phyloP scores from a whole-genome alignment of 306 rosid genomes.

The Citrullus colocynthis region DNA sequence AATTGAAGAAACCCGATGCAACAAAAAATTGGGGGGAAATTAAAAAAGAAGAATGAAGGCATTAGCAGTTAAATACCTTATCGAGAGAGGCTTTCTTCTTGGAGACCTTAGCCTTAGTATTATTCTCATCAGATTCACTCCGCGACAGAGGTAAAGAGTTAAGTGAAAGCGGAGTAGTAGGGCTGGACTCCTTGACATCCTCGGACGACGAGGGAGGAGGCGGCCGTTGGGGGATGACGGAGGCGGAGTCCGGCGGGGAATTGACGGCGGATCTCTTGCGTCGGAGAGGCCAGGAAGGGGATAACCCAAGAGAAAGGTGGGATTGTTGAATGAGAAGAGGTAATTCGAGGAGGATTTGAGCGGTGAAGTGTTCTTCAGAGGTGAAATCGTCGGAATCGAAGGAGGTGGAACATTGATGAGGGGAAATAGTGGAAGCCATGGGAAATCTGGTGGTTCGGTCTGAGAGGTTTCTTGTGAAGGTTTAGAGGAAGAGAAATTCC shows the following conservation, averaged over 20 bases:
- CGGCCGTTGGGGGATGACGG: not conserved
- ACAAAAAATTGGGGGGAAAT: not conserved
- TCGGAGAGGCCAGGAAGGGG: constrained; percentile 24
- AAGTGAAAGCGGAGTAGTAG: constrained; percentile 21
- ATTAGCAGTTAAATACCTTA: constrained; percentile 16
- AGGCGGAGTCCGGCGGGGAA: not conserved
- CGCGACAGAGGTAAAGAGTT: constrained; percentile 45
- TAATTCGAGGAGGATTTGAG: constrained; percentile 18
- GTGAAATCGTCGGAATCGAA: not conserved
- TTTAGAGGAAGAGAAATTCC: not conserved
- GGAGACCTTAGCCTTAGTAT: constrained; percentile 12
- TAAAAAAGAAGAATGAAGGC: not conserved
- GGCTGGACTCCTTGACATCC: constrained; percentile 16
- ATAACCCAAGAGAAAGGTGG: not conserved
- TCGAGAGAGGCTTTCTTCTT: constrained; percentile 15
- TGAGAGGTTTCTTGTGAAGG: not conserved
- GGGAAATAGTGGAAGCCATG: too few species aligned
- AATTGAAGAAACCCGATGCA: not conserved
- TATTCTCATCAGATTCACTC: constrained; percentile 38
- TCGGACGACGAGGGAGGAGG: not conserved
- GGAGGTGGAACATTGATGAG: not conserved
- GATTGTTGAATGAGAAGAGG: constrained; percentile 3
- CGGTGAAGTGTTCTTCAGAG: not conserved
- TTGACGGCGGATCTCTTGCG: constrained; percentile 41
- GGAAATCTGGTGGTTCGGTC: too few species aligned